These are phyloP conservation scores for Chaetomidium leptoderma DNA, from an alignment of 495 filamentous ascomycete genomes.

Conservation along the genomic window DNA sequence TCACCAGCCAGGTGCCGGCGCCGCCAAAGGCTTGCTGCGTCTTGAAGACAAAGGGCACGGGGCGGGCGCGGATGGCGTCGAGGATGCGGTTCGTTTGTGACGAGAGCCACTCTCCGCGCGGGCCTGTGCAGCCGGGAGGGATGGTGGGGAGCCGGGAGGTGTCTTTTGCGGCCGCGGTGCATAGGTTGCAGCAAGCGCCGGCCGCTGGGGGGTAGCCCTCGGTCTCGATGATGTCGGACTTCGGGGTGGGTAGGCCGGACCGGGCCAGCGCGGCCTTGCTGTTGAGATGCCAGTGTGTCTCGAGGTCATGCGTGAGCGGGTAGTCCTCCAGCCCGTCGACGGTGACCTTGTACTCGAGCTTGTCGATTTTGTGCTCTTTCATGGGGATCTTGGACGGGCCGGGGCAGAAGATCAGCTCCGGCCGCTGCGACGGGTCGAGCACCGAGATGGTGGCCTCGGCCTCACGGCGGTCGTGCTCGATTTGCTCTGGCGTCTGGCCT, in stretches of 20 bases:
- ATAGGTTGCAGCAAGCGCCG: slow-evolving; percentile 21
- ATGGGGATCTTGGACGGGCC: slow-evolving; percentile 26
- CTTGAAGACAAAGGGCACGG: slow-evolving; percentile 34
- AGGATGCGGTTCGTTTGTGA: slow-evolving; percentile 23
- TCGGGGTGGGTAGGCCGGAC: slow-evolving; percentile 28
- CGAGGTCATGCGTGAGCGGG: slow-evolving; percentile 23
- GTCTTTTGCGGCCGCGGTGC: slow-evolving; percentile 1
- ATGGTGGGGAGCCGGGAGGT: slow-evolving; percentile 13
- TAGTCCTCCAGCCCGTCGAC: slow-evolving; percentile 26
- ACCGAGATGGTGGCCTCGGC: slow-evolving; percentile 29
- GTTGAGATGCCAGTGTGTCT: slow-evolving; percentile 33
- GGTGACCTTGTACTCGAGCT: slow-evolving; percentile 27
- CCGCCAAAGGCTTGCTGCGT: slow-evolving; percentile 37
- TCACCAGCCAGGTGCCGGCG: slow-evolving; percentile 34
- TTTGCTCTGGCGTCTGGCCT: slow-evolving; percentile 6
- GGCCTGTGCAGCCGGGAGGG: slow-evolving; percentile 22
- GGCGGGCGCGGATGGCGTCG: slow-evolving; percentile 9
- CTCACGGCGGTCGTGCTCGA: slow-evolving; percentile 25
- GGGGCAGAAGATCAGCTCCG: slow-evolving; percentile 29
- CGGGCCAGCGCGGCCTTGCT: slow-evolving; percentile 26
- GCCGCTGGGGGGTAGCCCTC: not conserved
- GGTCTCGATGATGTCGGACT: slow-evolving; percentile 19
- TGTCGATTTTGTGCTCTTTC: slow-evolving; percentile 22
- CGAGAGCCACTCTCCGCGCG: slow-evolving; percentile 22
- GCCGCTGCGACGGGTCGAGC: slow-evolving; percentile 25